Evolutionary conservation across 2,329 filamentous ascomycete genomes (phyloP).

Genomic region (Magnaporthales sp.): DNA sequence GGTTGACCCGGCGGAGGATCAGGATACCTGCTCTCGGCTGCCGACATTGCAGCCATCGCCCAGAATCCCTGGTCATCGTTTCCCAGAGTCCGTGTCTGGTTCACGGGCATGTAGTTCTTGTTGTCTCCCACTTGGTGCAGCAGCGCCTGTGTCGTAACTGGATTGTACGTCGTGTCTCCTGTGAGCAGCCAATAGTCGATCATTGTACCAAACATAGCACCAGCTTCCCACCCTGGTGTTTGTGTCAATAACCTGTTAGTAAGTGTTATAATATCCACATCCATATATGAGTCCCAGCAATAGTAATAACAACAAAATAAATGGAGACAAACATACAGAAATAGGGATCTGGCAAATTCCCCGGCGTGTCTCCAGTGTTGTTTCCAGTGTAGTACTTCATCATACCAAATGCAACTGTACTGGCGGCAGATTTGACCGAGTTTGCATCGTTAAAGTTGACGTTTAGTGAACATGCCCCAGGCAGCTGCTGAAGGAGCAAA

Average conservation of each 20-base stretch:
- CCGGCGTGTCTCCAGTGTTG: slow-evolving; percentile 47
- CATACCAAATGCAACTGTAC: slow-evolving; percentile 27
- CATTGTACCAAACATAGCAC: slow-evolving; percentile 61
- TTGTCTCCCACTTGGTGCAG: slow-evolving; percentile 52
- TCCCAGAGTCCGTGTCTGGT: slow-evolving; percentile 52
- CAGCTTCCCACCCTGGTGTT: slow-evolving; percentile 58
- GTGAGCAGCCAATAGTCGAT: slow-evolving; percentile 67
- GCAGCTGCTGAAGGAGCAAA: not conserved
- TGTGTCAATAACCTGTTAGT: not conserved
- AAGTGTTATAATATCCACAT: no score
- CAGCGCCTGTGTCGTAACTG: slow-evolving; percentile 47
- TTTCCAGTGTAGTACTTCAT: slow-evolving; percentile 46
- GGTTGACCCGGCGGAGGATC: slow-evolving; percentile 54
- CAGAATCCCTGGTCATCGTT: slow-evolving; percentile 80
- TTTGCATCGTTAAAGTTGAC: slow-evolving; percentile 28
- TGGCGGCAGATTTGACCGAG: slow-evolving; percentile 40
- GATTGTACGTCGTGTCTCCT: slow-evolving; percentile 56
- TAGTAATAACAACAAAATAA: not conserved
- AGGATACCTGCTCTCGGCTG: slow-evolving; percentile 68
- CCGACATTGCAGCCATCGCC: slow-evolving; percentile 73
- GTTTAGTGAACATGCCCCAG: slow-evolving; percentile 14
- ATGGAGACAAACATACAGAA: slow-evolving; percentile 43
- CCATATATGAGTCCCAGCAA: no score
- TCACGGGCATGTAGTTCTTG: slow-evolving; percentile 56
- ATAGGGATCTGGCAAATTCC: slow-evolving; percentile 51